Conservation (phyloP, 192 early-diverging fungal species). For the Linnemannia zychae region DNA sequence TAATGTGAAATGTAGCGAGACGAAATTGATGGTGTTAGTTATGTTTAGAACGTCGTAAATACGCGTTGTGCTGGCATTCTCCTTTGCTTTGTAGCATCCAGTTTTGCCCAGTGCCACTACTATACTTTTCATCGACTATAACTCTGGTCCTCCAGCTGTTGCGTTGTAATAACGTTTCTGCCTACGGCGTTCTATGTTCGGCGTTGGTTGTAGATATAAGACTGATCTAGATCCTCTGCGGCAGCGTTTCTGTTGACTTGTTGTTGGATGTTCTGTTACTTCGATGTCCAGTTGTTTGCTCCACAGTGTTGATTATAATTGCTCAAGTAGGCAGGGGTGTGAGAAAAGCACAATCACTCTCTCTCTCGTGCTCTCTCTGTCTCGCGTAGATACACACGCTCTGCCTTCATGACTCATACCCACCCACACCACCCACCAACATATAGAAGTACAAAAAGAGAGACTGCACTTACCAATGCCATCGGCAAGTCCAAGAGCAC, state of each 20-base stretch:
- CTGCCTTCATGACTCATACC: not conserved
- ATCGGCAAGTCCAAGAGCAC: conserved; percentile 96
- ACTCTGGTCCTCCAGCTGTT: no score
- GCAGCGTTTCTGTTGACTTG: no score
- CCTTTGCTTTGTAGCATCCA: no score
- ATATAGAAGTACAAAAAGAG: conserved; percentile 7
- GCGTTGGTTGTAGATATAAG: no score
- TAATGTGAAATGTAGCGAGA: not conserved
- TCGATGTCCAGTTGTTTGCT: not conserved
- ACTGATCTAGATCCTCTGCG: no score
- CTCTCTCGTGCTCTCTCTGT: not conserved
- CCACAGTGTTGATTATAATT: not conserved
- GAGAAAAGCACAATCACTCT: not conserved
- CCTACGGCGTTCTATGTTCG: no score
- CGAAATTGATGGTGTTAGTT: not conserved
- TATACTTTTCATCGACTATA: no score
- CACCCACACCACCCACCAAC: not conserved
- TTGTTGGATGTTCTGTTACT: no score
- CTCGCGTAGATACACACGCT: not conserved
- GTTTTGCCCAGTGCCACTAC: no score
- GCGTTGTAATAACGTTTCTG: no score
- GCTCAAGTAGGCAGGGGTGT: not conserved
- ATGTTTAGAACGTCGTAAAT: not conserved
- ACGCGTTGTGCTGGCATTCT: no score
- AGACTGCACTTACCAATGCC: conserved; percentile 81